Percentiles rank a stretch among this genome's conserved stretches.
phyloP scores from a whole-genome alignment of 306 rosid species.

The Notholithocarpus densiflorus region DNA sequence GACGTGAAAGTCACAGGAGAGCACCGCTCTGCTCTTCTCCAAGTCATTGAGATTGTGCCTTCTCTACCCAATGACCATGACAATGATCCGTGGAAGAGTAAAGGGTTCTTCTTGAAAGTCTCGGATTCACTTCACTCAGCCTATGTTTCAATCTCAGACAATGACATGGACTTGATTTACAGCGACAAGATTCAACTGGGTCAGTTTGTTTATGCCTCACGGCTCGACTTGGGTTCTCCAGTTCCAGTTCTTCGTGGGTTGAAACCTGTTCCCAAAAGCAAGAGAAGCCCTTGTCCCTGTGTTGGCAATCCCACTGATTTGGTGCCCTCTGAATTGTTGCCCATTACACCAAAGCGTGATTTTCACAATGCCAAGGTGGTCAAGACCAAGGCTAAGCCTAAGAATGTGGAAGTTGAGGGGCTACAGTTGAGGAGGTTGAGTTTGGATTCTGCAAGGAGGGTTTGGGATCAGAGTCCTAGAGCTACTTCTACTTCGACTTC shows the following conservation, averaged over 20 bases:
- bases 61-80: slow-evolving; percentile 22
- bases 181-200: slow-evolving; percentile 59
- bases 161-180: slow-evolving; percentile 51
- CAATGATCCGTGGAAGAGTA: slow-evolving; percentile 46
- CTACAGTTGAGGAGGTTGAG: slow-evolving; percentile 58
- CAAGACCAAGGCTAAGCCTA: not conserved
- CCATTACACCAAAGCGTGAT: not conserved
- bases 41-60: slow-evolving; percentile 68
- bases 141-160: slow-evolving; percentile 49
- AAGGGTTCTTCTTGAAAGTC: slow-evolving; percentile 69
- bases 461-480: slow-evolving; percentile 45
- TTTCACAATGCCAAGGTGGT: not conserved
- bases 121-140: slow-evolving; percentile 71
- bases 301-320: slow-evolving; percentile 60
- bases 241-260: slow-evolving; percentile 58
- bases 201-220: slow-evolving; percentile 63
- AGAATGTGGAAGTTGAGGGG: not conserved
- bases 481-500: not conserved
- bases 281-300: slow-evolving; percentile 40
- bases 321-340: slow-evolving; percentile 43
- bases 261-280: slow-evolving; percentile 53
- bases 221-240: slow-evolving; percentile 41
- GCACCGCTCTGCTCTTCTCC: slow-evolving; percentile 72
- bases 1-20: slow-evolving; percentile 41
- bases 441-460: slow-evolving; percentile 61